A percentile compares a stretch with the other conserved stretches of the same genome.
phyloP scores from a whole-genome alignment of 345 rosid genomes.

The Adansonia digitata region DNA sequence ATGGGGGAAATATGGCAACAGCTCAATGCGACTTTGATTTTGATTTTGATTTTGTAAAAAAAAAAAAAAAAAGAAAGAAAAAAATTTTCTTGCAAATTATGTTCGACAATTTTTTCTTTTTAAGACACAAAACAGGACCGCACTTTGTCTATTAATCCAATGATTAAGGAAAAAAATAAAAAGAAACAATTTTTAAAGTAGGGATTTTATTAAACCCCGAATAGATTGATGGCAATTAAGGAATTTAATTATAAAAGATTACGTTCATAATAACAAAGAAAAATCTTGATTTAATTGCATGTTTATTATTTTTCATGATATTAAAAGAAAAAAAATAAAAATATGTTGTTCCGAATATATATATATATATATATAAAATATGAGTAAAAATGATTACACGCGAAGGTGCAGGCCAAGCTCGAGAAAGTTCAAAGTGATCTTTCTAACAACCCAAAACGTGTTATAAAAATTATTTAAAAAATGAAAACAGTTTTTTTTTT shows the following conservation, averaged over 20 bases:
- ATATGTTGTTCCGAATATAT: neutral
- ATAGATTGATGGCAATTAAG: too few species aligned
- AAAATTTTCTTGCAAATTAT: neutral
- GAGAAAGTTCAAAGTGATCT: neutral
- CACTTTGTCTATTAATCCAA: too few species aligned
- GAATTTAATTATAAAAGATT: too few species aligned
- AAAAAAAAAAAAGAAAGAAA: neutral
- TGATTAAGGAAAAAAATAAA: neutral
- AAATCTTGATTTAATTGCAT: too few species aligned
- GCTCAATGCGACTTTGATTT: conserved; percentile 64
- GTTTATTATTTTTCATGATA: too few species aligned
- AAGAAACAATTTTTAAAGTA: too few species aligned
- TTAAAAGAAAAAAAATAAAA: neutral
- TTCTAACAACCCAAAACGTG: too few species aligned
- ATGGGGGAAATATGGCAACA: conserved; percentile 38
- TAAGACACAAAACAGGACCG: neutral
- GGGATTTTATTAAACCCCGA: too few species aligned
- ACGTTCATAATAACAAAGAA: too few species aligned
- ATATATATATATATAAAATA: neutral
- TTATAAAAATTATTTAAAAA: neutral
- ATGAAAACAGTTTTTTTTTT: too few species aligned
- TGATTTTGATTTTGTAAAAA: conserved; percentile 11
- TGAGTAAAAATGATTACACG: neutral
- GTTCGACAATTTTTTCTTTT: neutral
- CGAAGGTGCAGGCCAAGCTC: neutral